A percentile compares a stretch with the other conserved stretches of the same genome.
Conservation (phyloP, 108 stramenopile species). For the Skeletonema menzelii region DNA sequence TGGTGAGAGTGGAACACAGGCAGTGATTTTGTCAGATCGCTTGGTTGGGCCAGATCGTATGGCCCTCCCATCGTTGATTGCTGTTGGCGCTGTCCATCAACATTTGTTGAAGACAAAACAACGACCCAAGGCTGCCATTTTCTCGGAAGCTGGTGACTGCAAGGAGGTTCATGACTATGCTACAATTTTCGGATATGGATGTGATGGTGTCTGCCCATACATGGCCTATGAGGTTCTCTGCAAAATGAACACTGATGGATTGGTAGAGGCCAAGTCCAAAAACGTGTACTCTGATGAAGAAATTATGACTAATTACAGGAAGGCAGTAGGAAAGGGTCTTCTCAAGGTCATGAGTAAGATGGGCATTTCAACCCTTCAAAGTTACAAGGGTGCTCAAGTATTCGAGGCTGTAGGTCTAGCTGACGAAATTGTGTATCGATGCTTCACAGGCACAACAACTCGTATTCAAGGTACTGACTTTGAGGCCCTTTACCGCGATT, state of each 20-base stretch:
- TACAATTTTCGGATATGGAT: slow-evolving; percentile 92
- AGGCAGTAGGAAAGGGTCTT: slow-evolving; percentile 94
- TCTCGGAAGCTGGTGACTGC: slow-evolving; percentile 95
- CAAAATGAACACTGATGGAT: slow-evolving; percentile 93
- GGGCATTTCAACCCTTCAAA: slow-evolving; percentile 95
- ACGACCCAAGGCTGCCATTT: slow-evolving; percentile 93
- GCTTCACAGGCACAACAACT: slow-evolving; percentile 96
- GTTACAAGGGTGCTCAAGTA: slow-evolving; percentile 96
- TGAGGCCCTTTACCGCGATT: slow-evolving; percentile 94
- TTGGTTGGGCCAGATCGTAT: slow-evolving; percentile 88
- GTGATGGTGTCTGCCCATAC: slow-evolving; percentile 96
- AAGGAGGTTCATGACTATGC: slow-evolving; percentile 96
- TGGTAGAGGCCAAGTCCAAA: slow-evolving; percentile 88
- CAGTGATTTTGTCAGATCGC: slow-evolving; percentile 90
- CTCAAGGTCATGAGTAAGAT: slow-evolving; percentile 97
- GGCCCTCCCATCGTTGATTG: slow-evolving; percentile 91
- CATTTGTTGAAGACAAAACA: slow-evolving; percentile 93
- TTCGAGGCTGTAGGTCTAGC: slow-evolving; percentile 97
- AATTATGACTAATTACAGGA: slow-evolving; percentile 91
- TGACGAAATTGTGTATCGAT: slow-evolving; percentile 94
- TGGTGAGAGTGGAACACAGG: slow-evolving; percentile 81
- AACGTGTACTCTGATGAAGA: slow-evolving; percentile 83
- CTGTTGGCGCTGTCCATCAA: slow-evolving; percentile 97
- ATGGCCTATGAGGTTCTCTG: slow-evolving; percentile 96
- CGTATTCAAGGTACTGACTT: slow-evolving; percentile 97